Conservation (phyloP, 306 rosid genomes). For the Arachis stenosperma region DNA sequence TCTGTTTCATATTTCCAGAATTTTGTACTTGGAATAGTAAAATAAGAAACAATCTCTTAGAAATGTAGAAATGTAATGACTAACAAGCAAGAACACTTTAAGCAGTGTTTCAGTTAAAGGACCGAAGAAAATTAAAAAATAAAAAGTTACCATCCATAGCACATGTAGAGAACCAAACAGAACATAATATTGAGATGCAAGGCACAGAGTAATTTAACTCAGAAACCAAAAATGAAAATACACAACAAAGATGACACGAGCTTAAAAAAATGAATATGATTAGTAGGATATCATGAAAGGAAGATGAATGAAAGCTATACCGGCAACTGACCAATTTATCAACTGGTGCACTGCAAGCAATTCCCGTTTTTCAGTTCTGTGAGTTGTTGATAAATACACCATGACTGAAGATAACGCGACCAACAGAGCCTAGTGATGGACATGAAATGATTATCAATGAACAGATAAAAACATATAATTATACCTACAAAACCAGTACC, state of each 20-base stretch:
- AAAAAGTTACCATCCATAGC: slow-evolving; percentile 6
- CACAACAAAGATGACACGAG: background rate
- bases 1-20: too few relatives aligned
- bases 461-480: slow-evolving; percentile 22
- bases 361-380: slow-evolving; percentile 75
- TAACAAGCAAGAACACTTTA: background rate
- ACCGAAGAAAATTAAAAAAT: background rate
- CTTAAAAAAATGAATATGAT: background rate
- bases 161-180: background rate
- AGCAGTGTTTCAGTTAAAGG: background rate
- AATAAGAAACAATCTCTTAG: background rate
- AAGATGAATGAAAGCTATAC: slow-evolving; percentile 51
- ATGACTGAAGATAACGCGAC: slow-evolving; percentile 76
- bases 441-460: slow-evolving; percentile 17
- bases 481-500: slow-evolving; percentile 31
- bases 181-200: background rate
- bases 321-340: slow-evolving; percentile 76
- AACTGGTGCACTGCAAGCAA: slow-evolving; percentile 71
- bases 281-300: slow-evolving; percentile 8
- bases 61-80: background rate
- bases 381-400: slow-evolving; percentile 85
- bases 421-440: slow-evolving; percentile 62
- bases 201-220: background rate
- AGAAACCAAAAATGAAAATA: too few relatives aligned
- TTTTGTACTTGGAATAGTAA: too few relatives aligned